Percentiles rank a stretch among this genome's conserved stretches.
Evolutionary conservation across 1,139 yeast species (phyloP).

Genomic region (Meyerozyma elateridarum): DNA sequence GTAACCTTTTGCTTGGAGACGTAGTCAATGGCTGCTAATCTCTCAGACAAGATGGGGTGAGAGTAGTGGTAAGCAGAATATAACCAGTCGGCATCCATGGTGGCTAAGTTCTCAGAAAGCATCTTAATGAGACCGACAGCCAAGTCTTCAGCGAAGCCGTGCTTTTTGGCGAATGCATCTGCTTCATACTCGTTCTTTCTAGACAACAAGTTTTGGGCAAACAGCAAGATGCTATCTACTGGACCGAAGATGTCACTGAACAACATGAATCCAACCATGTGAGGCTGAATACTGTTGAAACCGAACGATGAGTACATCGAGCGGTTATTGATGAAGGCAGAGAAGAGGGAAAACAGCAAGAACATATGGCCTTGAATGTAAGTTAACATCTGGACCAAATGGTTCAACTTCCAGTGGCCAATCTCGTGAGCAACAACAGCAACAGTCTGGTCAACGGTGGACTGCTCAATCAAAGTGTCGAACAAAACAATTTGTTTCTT

Average conservation of each 20-base stretch:
- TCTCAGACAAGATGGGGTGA: constrained; percentile 88
- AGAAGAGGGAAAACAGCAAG: constrained; percentile 63
- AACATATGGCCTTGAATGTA: constrained; percentile 64
- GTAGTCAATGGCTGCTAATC: constrained; percentile 68
- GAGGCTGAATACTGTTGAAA: constrained; percentile 59
- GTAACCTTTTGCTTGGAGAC: constrained; percentile 42
- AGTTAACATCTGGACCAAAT: constrained; percentile 66
- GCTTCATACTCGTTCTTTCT: constrained; percentile 93
- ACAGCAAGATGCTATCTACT: constrained; percentile 62
- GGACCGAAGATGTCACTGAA: constrained; percentile 77
- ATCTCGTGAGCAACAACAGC: constrained; percentile 97
- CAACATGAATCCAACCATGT: constrained; percentile 72
- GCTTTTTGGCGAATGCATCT: constrained; percentile 72
- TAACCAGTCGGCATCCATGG: constrained; percentile 84
- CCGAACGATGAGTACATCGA: constrained; percentile 81
- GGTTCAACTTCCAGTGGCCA: constrained; percentile 94
- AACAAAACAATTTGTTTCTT: constrained; percentile 89
- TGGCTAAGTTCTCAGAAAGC: constrained; percentile 73
- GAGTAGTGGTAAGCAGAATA: constrained; percentile 86
- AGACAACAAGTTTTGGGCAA: constrained; percentile 62
- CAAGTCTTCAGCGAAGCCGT: constrained; percentile 68
- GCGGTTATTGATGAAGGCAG: constrained; percentile 71
- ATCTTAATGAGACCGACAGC: constrained; percentile 69
- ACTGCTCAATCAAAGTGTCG: constrained; percentile 83
- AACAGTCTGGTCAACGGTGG: constrained; percentile 73